phyloP scores from a whole-genome alignment of 208 protist genomes.

The Eutreptiella sp. region DNA sequence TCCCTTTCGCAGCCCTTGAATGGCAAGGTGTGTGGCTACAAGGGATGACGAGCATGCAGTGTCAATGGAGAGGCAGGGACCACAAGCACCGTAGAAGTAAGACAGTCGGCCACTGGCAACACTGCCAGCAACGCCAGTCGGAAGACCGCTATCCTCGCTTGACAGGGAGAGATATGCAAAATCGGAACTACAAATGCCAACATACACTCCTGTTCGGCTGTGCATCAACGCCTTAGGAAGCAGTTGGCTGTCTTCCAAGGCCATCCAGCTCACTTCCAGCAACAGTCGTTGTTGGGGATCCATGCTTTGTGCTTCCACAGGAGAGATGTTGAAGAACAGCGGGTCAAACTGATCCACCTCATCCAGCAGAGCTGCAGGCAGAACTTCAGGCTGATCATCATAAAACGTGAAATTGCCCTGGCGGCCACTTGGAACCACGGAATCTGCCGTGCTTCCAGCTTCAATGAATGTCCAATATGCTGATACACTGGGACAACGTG shows the following conservation, averaged over 20 bases:
- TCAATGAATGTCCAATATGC: too few species aligned
- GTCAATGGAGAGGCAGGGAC: conserved; percentile 53
- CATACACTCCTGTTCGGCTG: conserved; percentile 13
- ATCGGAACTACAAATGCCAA: conserved; percentile 4
- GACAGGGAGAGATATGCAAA: conserved; percentile 9
- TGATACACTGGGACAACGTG: too few species aligned
- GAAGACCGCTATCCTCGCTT: not conserved
- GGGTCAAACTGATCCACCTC: conserved; percentile 37
- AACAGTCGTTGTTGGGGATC: conserved; percentile 42
- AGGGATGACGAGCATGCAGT: conserved; percentile 66
- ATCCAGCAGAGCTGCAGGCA: too few species aligned
- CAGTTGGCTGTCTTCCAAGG: conserved; percentile 35
- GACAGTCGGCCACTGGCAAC: too few species aligned
- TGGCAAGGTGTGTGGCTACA: conserved; percentile 50
- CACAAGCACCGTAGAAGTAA: conserved; percentile 47
- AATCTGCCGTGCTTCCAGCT: too few species aligned
- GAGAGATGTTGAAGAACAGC: conserved; percentile 26
- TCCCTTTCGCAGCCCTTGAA: conserved; percentile 27
- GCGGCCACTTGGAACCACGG: too few species aligned
- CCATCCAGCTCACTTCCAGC: conserved; percentile 30
- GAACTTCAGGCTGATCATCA: too few species aligned
- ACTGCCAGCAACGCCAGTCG: conserved; percentile 11
- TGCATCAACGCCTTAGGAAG: not conserved
- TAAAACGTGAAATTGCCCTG: too few species aligned
- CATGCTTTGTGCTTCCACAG: conserved; percentile 30